Evolutionary conservation across 2,329 filamentous ascomycete species (phyloP).

Genomic region (Dendryphion nanum): DNA sequence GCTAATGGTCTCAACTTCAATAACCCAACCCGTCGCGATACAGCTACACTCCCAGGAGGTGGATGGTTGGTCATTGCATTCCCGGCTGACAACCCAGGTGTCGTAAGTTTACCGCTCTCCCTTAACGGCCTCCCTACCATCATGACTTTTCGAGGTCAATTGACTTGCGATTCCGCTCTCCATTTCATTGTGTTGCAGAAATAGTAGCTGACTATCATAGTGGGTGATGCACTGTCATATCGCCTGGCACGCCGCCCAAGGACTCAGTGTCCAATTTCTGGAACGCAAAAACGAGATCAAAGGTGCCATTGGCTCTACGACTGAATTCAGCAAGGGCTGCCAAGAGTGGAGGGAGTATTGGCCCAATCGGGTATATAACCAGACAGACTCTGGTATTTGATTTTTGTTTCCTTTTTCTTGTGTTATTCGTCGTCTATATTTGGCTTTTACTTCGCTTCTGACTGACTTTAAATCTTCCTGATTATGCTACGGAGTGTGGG

Average conservation of each 20-base stretch:
- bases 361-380: conserved; percentile 30
- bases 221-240: conserved; percentile 35
- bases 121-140: no score
- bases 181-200: background rate
- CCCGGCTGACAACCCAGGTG: conserved; percentile 52
- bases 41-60: conserved; percentile 32
- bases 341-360: conserved; percentile 33
- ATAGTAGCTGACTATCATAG: no score
- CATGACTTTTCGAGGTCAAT: conserved; percentile 19
- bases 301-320: conserved; percentile 16
- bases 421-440: no score
- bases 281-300: conserved; percentile 37
- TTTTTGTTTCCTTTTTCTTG: no score
- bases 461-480: no score
- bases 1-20: conserved; percentile 32
- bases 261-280: conserved; percentile 54
- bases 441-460: no score
- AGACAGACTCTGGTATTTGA: conserved; percentile 20
- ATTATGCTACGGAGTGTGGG: no score
- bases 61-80: conserved; percentile 54
- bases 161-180: conserved; percentile 7
- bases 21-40: conserved; percentile 42
- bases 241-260: conserved; percentile 36
- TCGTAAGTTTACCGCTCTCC: no score
- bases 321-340: conserved; percentile 26